Base-by-base conservation (phyloP, 129 eudicot genomes). In the Ambrosia artemisiifolia region DNA sequence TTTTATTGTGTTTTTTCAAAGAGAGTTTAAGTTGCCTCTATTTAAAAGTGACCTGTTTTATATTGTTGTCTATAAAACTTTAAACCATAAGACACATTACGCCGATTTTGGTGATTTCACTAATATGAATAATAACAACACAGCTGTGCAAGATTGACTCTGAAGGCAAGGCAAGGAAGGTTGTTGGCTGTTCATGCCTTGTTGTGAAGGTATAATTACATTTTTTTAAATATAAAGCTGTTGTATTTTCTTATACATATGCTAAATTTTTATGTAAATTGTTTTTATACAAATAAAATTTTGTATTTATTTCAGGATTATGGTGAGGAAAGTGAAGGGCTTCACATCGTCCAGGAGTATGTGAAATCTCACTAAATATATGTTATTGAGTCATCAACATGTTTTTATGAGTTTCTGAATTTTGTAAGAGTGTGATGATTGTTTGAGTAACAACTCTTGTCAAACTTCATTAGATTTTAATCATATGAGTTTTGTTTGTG, bases 101-200 rank as follows among this genome's bases (percentile, higher is more conserved):
- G 38, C 9, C 8, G 62, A n/a, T 30, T 60, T 35, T 36, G 11
- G 16, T 33, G 56, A 46, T 43, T 28, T 49, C 3, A 75, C 34
- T 50, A 14, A 32, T 69, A 36, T 7, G 35, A 19, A 13, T 6
- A 10, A 6, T 40, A 7, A 24, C 1, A 11, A 12, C 74, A 65
- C 85, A 94, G 99, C 76, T 94, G 80, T 94, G 99, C 95, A 94
- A 94, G 91, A 90, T 94, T 24, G 99, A 94, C 62, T 82, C 99
- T 2, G 99, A 94, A 78, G 99, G 99, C 13, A 94, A 94, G 36
- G 99, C 99, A 9, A 83, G 99, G 54, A 94, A 94, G 79, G 97
- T 94, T 51, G 96, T 90, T 3, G 99, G 99, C 12, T 91, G 97
- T 76, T 88, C 97, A 0, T 90, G 96, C 69, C 89, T 90, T 38